Evolutionary conservation across 2,329 filamentous ascomycete species (phyloP), one percentile per base, ranked within the genome.

Genomic region (Cladosporium velox): DNA sequence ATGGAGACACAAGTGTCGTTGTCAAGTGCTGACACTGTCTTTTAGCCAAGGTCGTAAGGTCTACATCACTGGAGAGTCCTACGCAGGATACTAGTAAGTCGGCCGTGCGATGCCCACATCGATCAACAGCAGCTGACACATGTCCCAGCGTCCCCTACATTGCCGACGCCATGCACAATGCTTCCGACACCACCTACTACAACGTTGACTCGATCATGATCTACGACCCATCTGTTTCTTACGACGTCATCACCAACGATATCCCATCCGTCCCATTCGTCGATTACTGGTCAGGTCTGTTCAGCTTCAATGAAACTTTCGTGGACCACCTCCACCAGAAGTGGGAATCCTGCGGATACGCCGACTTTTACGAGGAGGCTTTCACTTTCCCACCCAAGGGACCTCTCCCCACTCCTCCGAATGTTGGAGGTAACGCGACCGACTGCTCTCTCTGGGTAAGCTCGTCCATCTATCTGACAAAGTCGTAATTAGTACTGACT

Each of bases 201-300:
- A 85, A 93, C 74, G 76, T 93, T 6, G 82, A 86, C 34, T 88
- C 87, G 1, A 86, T 91, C 67, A 78, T 93, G 77, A 87, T 94
- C 67, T 91, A 92, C 72, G 90, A 93, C 70, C 90, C 91, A 0
- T 82, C 84, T 4, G 83, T 90, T 21, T 86, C 86, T 12, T 81
- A 84, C 12, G 80, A 85, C 57, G 76, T 78, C 2, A 75, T 87
- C 1, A 80, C 85, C 66, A 77, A 82, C 28, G 80, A 87, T 62
- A 80, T 82, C 11, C 84, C 87, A 0, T 80, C 83, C 1, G 81
- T 87, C 0, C 79, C 84, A 0, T 91, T 86, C 70, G 82, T 89
- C 11, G 86, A 90, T 69, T 84, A 86, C 72, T 88, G 86, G 84
- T 71, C 79, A 3, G 79, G 81, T 1, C 78, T 91, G 0, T 87